Evolutionary conservation across 305 asterid species (phyloP).

Genomic region (Fraxinus ornus): DNA sequence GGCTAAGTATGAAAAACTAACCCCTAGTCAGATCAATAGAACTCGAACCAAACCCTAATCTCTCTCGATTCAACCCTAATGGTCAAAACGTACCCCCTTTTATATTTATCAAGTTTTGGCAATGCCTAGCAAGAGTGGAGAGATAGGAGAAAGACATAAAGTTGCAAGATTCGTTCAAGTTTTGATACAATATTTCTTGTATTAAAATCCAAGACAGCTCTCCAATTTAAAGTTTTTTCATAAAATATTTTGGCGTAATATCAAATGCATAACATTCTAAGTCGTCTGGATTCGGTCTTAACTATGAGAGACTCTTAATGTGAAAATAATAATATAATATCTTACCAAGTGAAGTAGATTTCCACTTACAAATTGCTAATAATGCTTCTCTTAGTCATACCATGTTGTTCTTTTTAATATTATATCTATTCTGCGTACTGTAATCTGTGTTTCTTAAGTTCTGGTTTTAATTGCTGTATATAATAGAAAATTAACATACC

Average conservation of each 20-base stretch:
- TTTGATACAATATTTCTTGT: background rate
- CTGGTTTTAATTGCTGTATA: background rate
- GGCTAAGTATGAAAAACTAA: background rate
- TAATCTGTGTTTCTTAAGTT: background rate
- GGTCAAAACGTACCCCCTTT: background rate
- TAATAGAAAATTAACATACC: background rate
- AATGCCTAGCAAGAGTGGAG: background rate
- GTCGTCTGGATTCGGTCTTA: background rate
- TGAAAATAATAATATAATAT: background rate
- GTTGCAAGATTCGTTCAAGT: background rate
- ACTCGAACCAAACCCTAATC: background rate
- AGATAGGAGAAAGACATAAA: background rate
- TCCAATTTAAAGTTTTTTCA: background rate
- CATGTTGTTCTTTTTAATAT: background rate
- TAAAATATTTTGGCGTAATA: background rate
- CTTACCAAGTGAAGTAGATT: background rate
- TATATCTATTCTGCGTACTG: background rate
- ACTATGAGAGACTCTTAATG: background rate
- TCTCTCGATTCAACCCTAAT: background rate
- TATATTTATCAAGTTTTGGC: background rate
- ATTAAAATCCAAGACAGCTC: background rate
- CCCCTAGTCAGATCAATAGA: background rate
- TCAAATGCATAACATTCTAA: background rate
- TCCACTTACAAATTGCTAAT: background rate
- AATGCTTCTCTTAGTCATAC: conserved; percentile 4